These are phyloP conservation scores for Candida stauntonica DNA, from an alignment of 805 yeast species.

Conservation along the genomic window DNA sequence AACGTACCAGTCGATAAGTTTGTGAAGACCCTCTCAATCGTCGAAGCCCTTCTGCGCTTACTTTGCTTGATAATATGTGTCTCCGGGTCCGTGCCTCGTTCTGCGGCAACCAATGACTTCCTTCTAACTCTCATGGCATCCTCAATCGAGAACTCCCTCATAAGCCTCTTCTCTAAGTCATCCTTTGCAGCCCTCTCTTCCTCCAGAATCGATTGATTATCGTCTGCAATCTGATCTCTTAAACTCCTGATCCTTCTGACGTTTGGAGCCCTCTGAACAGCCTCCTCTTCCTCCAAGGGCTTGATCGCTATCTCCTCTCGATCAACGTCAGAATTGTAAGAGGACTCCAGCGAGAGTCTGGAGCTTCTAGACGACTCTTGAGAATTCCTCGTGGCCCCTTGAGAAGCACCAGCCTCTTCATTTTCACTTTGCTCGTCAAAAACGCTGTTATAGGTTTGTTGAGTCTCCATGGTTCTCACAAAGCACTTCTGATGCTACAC, in stretches of 20 bases:
- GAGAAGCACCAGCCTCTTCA: no score
- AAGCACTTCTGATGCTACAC: no score
- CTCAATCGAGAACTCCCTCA: slow-evolving; percentile 10
- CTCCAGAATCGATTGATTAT: slow-evolving; percentile 11
- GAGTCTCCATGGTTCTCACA: no score
- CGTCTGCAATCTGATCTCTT: slow-evolving; percentile 14
- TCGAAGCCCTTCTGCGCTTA: neutral
- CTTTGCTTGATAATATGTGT: no score
- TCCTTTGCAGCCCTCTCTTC: slow-evolving; percentile 11
- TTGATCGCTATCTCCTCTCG: slow-evolving; percentile 3
- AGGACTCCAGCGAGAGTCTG: slow-evolving; percentile 13
- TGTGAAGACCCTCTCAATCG: slow-evolving; percentile 2
- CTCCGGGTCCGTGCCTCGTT: no score
- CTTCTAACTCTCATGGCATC: slow-evolving; percentile 4
- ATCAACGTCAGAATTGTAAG: slow-evolving; percentile 6
- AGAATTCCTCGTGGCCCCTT: neutral
- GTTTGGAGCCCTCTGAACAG: neutral
- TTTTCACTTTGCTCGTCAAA: no score
- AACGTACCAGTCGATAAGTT: neutral
- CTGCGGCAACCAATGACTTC: neutral
- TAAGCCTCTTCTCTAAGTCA: slow-evolving; percentile 1
- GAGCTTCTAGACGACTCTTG: neutral
- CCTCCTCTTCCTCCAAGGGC: slow-evolving; percentile 2
- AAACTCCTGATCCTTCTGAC: slow-evolving; percentile 12
- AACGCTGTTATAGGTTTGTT: no score